Conservation (phyloP, 495 filamentous ascomycete genomes). For the Collariella sp. region DNA sequence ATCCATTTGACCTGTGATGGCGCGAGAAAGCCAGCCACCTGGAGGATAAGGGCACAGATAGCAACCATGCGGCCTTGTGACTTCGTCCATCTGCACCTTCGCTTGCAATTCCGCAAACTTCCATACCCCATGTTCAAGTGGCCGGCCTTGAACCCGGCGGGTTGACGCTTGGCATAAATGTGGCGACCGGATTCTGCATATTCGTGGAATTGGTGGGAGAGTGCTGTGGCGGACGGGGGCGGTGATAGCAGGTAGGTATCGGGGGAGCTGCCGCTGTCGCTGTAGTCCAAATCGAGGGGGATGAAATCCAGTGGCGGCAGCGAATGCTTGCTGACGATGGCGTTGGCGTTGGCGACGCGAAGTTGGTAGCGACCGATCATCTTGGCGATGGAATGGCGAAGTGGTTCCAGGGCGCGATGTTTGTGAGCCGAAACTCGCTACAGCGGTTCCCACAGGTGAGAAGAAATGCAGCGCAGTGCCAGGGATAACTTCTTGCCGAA, state of each 20-base stretch:
- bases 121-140: background rate
- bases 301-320: conserved; percentile 7
- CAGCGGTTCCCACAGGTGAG: conserved; percentile 27
- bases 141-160: background rate
- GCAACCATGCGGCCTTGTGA: background rate
- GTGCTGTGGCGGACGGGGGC: background rate
- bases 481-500: conserved; percentile 27
- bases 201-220: background rate
- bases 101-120: conserved; percentile 2
- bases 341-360: background rate
- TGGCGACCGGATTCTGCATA: background rate
- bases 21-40: background rate
- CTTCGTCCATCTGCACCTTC: too few relatives aligned
- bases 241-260: background rate
- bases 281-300: conserved; percentile 2
- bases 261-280: background rate
- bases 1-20: background rate
- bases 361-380: background rate
- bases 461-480: conserved; percentile 29
- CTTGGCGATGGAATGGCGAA: background rate
- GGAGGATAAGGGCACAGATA: background rate
- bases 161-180: background rate
- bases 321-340: too few relatives aligned
- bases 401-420: background rate
- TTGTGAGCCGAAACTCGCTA: conserved; percentile 16